Evolutionary conservation across 768 basidiomycete genomes (phyloP).

Genomic region (Suillus spraguei): DNA sequence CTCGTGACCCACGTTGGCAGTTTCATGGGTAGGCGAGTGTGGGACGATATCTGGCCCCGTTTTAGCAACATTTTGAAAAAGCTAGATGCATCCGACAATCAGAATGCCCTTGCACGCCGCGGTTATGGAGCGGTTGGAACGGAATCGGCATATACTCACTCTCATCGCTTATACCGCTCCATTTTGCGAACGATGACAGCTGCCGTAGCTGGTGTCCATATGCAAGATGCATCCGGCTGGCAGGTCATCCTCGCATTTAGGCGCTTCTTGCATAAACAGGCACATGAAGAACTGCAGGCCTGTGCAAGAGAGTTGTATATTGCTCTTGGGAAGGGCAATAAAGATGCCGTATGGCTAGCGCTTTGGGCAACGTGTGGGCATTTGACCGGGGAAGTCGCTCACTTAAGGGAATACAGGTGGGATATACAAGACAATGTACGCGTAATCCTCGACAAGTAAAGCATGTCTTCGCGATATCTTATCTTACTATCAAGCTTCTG

Average conservation of each 20-base stretch:
- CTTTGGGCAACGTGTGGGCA: conserved; percentile 56
- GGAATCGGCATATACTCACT: conserved; percentile 76
- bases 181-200: conserved; percentile 74
- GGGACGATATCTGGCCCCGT: conserved; percentile 94
- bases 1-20: conserved; percentile 72
- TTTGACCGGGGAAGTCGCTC: conserved; percentile 44
- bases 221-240: conserved; percentile 77
- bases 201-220: conserved; percentile 64
- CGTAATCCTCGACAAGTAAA: conserved; percentile 34
- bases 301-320: conserved; percentile 67
- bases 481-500: not conserved
- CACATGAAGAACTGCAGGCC: conserved; percentile 74
- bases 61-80: conserved; percentile 62
- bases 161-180: conserved; percentile 79
- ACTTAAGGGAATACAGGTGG: conserved; percentile 63
- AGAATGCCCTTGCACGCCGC: conserved; percentile 66
- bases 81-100: conserved; percentile 64
- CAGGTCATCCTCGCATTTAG: conserved; percentile 76
- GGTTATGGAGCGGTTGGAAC: conserved; percentile 54
- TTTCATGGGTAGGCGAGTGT: conserved; percentile 83
- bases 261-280: conserved; percentile 67
- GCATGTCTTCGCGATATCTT: conserved; percentile 8
- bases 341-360: conserved; percentile 85
- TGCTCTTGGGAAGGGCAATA: conserved; percentile 61
- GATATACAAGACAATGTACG: conserved; percentile 50